Evolutionary conservation across 163 green algal species (phyloP).

Genomic region (Chlamydomonas reinhardtii): DNA sequence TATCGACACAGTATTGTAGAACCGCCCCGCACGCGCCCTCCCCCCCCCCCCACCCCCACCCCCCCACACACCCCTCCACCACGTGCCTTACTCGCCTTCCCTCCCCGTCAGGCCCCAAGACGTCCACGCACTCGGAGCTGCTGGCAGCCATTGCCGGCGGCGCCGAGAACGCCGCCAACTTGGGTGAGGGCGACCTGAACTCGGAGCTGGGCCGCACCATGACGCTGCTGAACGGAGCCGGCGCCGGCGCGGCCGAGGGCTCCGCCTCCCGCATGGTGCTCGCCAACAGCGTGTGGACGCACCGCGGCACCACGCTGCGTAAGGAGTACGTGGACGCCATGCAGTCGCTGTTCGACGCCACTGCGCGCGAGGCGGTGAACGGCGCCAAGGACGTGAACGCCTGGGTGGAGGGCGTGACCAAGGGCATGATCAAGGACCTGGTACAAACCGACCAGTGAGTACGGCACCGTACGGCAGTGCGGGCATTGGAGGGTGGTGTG

Average conservation of each 20-base stretch:
- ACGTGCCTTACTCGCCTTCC: not conserved
- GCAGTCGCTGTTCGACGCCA: conserved; percentile 24
- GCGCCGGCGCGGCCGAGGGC: not conserved
- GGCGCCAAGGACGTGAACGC: conserved; percentile 49
- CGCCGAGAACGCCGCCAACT: not conserved
- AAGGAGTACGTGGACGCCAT: conserved; percentile 15
- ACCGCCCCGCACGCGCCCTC: too few species aligned
- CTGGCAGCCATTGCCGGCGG: not conserved
- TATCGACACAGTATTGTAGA: too few species aligned
- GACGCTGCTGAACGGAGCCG: not conserved
- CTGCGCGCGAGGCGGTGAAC: not conserved
- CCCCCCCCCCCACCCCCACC: not conserved
- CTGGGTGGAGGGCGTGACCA: conserved; percentile 49
- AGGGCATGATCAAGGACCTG: conserved; percentile 52
- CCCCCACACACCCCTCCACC: not conserved
- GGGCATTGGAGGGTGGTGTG: too few species aligned
- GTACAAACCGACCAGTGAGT: conserved; percentile 5
- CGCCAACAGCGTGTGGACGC: conserved; percentile 38
- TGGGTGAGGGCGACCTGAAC: conserved; percentile 29
- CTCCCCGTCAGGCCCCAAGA: not conserved
- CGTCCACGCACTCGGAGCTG: conserved; percentile 24
- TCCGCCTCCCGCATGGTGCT: not conserved
- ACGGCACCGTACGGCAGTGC: too few species aligned
- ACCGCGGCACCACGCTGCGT: not conserved
- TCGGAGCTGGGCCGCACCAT: conserved; percentile 26